Evolutionary conservation across 2,329 filamentous ascomycete genomes (phyloP).

Genomic region (Fusarium irregulare): DNA sequence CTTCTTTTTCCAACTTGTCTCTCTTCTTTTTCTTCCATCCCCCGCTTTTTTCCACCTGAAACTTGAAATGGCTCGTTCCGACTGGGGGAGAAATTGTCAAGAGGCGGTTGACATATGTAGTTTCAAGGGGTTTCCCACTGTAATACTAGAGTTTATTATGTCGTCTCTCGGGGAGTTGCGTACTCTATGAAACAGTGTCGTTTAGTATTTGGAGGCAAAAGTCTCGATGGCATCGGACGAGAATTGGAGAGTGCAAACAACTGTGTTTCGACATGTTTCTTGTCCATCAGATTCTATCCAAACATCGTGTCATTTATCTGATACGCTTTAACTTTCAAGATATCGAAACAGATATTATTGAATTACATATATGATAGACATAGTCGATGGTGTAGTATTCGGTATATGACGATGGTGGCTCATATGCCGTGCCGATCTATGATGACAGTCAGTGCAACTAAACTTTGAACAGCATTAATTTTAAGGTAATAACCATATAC

Average conservation of each 20-base stretch:
- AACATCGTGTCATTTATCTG: slow-evolving; percentile 1
- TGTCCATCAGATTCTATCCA: slow-evolving; percentile 1
- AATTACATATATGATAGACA: background rate
- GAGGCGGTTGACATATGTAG: slow-evolving; percentile 3
- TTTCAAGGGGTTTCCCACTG: slow-evolving; percentile 22
- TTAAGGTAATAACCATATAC: slow-evolving; percentile 12
- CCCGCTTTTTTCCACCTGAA: slow-evolving; percentile 32
- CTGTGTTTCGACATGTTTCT: slow-evolving; percentile 26
- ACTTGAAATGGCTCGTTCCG: slow-evolving; percentile 24
- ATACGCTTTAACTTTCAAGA: background rate
- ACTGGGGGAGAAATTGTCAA: slow-evolving; percentile 32
- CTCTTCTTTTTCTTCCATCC: background rate
- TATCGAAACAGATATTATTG: background rate
- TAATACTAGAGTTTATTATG: background rate
- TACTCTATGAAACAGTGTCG: slow-evolving; percentile 18
- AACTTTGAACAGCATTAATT: background rate
- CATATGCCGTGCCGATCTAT: background rate
- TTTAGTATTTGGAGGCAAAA: background rate
- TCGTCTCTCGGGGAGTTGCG: slow-evolving; percentile 1
- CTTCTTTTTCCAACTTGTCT: too few relatives aligned
- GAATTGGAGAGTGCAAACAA: slow-evolving; percentile 7
- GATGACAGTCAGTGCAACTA: background rate
- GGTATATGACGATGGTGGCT: background rate
- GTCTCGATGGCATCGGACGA: slow-evolving; percentile 4
- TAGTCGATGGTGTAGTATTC: background rate